Percentiles rank a stretch among this genome's conserved stretches.
phyloP scores from a whole-genome alignment of 208 protist genomes.

The Wallacemonas sp. region DNA sequence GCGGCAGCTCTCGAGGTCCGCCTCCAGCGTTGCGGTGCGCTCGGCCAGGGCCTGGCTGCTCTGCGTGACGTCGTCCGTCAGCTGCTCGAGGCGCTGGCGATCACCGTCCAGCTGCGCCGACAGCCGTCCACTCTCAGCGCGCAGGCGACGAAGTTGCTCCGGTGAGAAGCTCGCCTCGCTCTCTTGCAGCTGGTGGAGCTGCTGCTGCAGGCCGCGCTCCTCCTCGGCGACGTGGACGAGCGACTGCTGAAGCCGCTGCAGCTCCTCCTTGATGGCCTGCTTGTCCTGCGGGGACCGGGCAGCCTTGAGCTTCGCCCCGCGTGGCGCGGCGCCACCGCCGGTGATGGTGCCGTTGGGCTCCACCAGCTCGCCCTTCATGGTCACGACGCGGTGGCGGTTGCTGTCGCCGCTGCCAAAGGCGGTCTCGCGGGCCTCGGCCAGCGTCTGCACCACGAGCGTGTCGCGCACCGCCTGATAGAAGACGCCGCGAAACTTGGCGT shows the following conservation, averaged over 20 bases:
- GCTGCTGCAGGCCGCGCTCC: constrained; percentile 60
- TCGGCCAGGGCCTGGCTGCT: constrained; percentile 23
- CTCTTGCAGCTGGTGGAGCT: constrained; percentile 68
- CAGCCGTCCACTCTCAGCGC: constrained; percentile 49
- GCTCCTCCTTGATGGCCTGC: constrained; percentile 67
- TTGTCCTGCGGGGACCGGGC: constrained; percentile 78
- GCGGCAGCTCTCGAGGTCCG: constrained; percentile 32
- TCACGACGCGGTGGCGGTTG: constrained; percentile 95
- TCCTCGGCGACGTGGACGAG: constrained; percentile 75
- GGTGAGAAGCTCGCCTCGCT: constrained; percentile 47
- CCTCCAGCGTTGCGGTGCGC: constrained; percentile 29
- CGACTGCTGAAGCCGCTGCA: constrained; percentile 71
- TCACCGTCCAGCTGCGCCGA: constrained; percentile 47
- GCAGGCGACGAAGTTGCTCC: constrained; percentile 55
- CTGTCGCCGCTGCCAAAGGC: constrained; percentile 61
- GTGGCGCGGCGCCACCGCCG: constrained; percentile 93
- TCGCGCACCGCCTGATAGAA: constrained; percentile 98
- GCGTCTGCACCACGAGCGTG: constrained; percentile 96
- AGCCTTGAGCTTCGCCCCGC: constrained; percentile 86
- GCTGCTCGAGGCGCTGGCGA: constrained; percentile 29
- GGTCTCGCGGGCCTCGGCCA: constrained; percentile 89
- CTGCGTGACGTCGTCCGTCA: constrained; percentile 44
- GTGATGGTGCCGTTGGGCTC: constrained; percentile 98
- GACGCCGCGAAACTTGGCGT: constrained; percentile 87
- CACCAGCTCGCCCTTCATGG: constrained; percentile 96